Conservation (phyloP, 1,284 basidiomycete genomes). For the Cutaneotrichosporon arboriforme region DNA sequence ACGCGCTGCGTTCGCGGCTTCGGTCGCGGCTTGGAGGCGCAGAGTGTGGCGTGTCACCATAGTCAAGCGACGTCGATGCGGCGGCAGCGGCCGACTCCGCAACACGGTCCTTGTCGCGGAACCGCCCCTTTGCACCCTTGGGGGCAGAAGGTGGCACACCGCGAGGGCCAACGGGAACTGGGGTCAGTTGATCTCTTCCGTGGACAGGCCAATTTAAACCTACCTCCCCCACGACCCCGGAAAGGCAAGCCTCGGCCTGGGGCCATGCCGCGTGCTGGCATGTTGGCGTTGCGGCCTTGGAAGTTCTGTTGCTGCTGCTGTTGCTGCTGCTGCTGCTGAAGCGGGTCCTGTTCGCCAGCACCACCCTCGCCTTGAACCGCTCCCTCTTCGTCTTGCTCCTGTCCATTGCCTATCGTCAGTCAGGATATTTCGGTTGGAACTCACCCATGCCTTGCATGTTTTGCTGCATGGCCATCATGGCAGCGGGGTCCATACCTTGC, state of each 20-base stretch:
- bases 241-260: conserved; percentile 20
- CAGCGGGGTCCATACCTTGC: conserved; percentile 43
- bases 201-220: conserved; percentile 14
- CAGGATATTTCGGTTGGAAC: neutral
- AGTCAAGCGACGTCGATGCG: conserved; percentile 28
- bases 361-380: neutral
- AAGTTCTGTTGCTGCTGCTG: conserved; percentile 9
- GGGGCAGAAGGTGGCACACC: conserved; percentile 21
- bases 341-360: conserved; percentile 7
- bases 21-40: conserved; percentile 14
- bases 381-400: conserved; percentile 5
- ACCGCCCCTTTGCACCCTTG: conserved; percentile 39
- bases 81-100: conserved; percentile 23
- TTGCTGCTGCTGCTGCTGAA: conserved; percentile 5
- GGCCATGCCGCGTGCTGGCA: conserved; percentile 20
- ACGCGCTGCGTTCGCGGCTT: conserved; percentile 3
- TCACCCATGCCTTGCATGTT: conserved; percentile 13
- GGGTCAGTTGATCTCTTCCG: neutral
- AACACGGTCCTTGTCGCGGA: conserved; percentile 43
- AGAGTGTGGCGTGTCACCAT: conserved; percentile 24
- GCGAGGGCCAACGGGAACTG: conserved; percentile 38
- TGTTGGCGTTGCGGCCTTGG: neutral
- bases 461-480: conserved; percentile 31
- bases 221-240: conserved; percentile 36
- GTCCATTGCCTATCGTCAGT: conserved; percentile 4